Evolutionary conservation across 148 eudicot genomes (phyloP).

Genomic region (Rhododendron vialii): DNA sequence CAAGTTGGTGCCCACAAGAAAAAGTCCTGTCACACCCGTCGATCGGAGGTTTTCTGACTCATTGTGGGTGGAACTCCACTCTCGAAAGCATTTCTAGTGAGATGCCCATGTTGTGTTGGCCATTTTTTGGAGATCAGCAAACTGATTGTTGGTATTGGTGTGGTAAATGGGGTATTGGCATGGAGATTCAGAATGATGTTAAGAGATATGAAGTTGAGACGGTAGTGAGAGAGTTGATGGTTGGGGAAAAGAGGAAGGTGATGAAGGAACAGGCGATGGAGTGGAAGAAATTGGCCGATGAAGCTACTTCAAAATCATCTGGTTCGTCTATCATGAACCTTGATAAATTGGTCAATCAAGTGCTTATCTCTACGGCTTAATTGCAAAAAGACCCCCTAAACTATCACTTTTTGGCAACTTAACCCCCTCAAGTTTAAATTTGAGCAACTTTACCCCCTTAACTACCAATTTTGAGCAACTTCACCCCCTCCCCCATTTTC

Average conservation of each 20-base stretch:
- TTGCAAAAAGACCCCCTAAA: no score
- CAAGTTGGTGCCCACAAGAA: conserved; percentile 33
- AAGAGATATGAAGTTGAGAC: conserved; percentile 24
- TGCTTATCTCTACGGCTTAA: neutral
- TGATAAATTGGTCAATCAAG: conserved; percentile 5
- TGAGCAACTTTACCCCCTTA: no score
- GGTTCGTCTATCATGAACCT: conserved; percentile 12
- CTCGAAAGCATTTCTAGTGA: conserved; percentile 21
- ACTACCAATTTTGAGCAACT: no score
- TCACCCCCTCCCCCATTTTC: no score
- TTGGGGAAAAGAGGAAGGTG: conserved; percentile 19
- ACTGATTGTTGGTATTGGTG: conserved; percentile 23
- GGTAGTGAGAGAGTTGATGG: conserved; percentile 11
- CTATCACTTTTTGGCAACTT: no score
- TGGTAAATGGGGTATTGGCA: conserved; percentile 18
- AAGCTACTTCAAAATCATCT: neutral
- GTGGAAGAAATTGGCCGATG: conserved; percentile 19
- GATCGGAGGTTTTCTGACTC: conserved; percentile 16
- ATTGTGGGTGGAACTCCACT: conserved; percentile 35
- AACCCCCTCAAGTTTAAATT: no score
- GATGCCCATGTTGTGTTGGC: conserved; percentile 15
- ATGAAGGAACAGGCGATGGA: conserved; percentile 4
- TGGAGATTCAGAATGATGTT: conserved; percentile 14
- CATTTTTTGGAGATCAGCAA: conserved; percentile 15
- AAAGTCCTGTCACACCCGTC: conserved; percentile 18